Evolutionary conservation across 768 basidiomycete genomes (phyloP).

Genomic region (Collybiopsis confluens): DNA sequence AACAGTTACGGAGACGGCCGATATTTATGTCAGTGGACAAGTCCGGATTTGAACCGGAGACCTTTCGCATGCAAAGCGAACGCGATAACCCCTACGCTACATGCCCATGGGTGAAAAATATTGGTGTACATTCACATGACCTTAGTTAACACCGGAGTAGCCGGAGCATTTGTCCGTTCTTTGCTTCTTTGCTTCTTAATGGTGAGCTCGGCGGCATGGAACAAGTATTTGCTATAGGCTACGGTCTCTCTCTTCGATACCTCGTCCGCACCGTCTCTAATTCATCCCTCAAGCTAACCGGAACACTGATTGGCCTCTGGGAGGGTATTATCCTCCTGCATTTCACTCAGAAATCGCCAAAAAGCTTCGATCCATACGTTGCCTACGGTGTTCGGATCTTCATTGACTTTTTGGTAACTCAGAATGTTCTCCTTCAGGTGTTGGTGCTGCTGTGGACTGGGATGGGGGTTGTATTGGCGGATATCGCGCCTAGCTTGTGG

Average conservation of each 20-base stretch:
- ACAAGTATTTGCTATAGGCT: constrained; percentile 60
- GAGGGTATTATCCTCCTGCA: constrained; percentile 74
- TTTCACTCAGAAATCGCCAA: constrained; percentile 62
- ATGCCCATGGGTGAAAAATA: background rate
- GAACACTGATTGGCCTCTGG: constrained; percentile 72
- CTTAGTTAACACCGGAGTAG: background rate
- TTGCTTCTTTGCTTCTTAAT: background rate
- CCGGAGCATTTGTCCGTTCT: background rate
- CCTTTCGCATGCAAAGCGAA: constrained; percentile 10
- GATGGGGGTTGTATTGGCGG: constrained; percentile 49
- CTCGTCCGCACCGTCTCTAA: constrained; percentile 47
- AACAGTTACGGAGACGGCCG: no score
- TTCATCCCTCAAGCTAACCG: constrained; percentile 48
- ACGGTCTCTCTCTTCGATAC: constrained; percentile 63
- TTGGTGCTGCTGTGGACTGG: constrained; percentile 52
- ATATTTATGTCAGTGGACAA: background rate
- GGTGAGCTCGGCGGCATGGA: constrained; percentile 45
- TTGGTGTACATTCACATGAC: background rate
- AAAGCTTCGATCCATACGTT: constrained; percentile 65
- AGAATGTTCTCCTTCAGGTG: constrained; percentile 40
- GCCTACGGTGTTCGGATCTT: constrained; percentile 66
- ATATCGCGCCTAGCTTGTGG: constrained; percentile 44
- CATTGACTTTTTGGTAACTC: constrained; percentile 66
- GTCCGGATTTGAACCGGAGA: constrained; percentile 9
- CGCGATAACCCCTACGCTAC: constrained; percentile 9